Evolutionary conservation across 768 basidiomycete genomes (phyloP).

Genomic region (Sarcomyxa edulis): DNA sequence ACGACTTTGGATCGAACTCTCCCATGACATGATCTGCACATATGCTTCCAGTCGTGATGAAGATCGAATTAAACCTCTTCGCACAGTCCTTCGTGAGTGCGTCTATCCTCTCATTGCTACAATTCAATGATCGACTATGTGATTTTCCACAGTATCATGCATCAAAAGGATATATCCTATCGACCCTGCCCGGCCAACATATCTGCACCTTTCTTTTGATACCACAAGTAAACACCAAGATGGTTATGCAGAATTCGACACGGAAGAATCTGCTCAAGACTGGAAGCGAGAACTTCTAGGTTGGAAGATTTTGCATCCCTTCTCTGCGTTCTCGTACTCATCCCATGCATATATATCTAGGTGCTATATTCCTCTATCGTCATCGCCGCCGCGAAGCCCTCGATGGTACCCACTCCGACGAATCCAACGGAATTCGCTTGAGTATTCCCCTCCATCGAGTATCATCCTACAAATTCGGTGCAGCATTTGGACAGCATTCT

Average conservation of each 20-base stretch:
- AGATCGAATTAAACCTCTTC: conserved; percentile 48
- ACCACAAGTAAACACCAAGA: conserved; percentile 16
- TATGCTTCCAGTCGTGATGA: conserved; percentile 51
- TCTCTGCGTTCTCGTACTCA: background rate
- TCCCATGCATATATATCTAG: conserved; percentile 16
- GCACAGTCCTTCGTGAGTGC: conserved; percentile 47
- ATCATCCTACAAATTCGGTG: conserved; percentile 14
- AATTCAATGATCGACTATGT: background rate
- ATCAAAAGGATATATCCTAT: conserved; percentile 37
- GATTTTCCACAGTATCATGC: conserved; percentile 36
- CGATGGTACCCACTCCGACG: conserved; percentile 20
- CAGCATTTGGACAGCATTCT: no score
- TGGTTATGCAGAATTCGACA: conserved; percentile 47
- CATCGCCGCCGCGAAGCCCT: conserved; percentile 34
- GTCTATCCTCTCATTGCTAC: background rate
- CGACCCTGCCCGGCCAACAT: conserved; percentile 39
- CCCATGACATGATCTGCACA: conserved; percentile 52
- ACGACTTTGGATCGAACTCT: conserved; percentile 59
- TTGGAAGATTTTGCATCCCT: conserved; percentile 8
- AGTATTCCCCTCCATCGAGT: conserved; percentile 41
- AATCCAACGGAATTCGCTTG: conserved; percentile 34
- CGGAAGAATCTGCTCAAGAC: conserved; percentile 43
- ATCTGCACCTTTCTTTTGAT: conserved; percentile 32
- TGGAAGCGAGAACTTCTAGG: conserved; percentile 47
- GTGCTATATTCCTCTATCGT: conserved; percentile 38